A percentile compares a stretch with the other conserved stretches of the same genome.
Conservation (phyloP, 495 filamentous ascomycete species). For the Podospora didyma region DNA sequence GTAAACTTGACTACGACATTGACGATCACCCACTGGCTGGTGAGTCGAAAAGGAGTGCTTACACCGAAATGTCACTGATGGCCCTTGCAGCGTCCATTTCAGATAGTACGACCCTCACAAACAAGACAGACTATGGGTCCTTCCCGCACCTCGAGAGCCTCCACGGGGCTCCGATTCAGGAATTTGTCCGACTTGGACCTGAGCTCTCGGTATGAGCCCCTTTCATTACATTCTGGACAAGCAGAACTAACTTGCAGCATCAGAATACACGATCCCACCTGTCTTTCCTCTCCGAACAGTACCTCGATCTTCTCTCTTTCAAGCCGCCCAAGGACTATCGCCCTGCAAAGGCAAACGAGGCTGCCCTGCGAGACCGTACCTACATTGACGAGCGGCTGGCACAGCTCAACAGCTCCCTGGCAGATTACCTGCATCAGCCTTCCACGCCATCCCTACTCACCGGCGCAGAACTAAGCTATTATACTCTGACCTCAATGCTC, state of each 20-base stretch:
- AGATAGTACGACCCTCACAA: conserved; percentile 25
- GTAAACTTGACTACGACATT: conserved; percentile 34
- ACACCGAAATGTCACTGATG: conserved; percentile 13
- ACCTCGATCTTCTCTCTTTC: conserved; percentile 37
- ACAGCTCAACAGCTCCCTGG: conserved; percentile 29
- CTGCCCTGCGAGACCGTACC: conserved; percentile 32
- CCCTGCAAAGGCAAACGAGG: conserved; percentile 27
- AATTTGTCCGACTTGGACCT: conserved; percentile 38
- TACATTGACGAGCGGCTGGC: conserved; percentile 26
- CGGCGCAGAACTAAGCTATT: conserved; percentile 22
- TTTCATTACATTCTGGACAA: background rate
- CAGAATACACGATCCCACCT: conserved; percentile 41
- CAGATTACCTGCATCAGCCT: conserved; percentile 22
- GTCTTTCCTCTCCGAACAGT: conserved; percentile 38
- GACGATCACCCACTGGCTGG: conserved; percentile 31
- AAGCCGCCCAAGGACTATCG: conserved; percentile 42
- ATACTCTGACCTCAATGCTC: conserved; percentile 24
- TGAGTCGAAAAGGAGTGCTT: conserved; percentile 29
- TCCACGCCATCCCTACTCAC: conserved; percentile 17
- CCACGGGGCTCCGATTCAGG: conserved; percentile 29
- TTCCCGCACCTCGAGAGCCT: conserved; percentile 40
- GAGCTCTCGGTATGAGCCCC: conserved; percentile 40
- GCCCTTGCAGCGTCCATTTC: conserved; percentile 20
- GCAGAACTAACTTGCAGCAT: conserved; percentile 1
- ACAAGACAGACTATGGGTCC: conserved; percentile 41